Base-by-base conservation (phyloP, 2,329 filamentous ascomycete species). In the Colletotrichum liaoningense region DNA sequence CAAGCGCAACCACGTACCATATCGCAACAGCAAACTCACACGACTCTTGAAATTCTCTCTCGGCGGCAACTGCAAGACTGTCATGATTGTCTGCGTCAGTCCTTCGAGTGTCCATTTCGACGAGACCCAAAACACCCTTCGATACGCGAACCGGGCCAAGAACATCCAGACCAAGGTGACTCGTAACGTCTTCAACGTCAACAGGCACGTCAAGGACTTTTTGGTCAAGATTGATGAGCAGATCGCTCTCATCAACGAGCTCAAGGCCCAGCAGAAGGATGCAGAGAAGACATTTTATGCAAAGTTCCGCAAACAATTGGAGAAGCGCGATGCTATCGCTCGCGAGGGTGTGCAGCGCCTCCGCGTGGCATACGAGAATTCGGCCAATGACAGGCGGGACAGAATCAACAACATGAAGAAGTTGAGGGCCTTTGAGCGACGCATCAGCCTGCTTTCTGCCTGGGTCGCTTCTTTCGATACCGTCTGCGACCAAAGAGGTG, bases 141-240 rank as follows among this genome's bases (percentile, higher is more conserved):
- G 97, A 78, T 99, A 99, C 80, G 97, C 97, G 63, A 98, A 99
- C 83, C 90, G 97, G 77, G 97, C 97, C 72, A 99, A 99, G 90
- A 99, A 99, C 80, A 99, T 99, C 80, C 97, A 98, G 85, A 99
- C 97, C 72, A 99, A 99, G 88, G 95, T 98, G 70, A 98, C 97
- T n/a, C 92, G 95, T 79, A 99, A 99, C 80, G 95, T 98, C 28
- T 99, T 97, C 86, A 99, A 99, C 82, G 97, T 99, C 76, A 98
- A 99, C 82, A 93, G 97, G 74, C 97, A 99, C 84, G 97, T 99
- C 79, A 99, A 99, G 86, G 97, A 99, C 83, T 99, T 98, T 84
- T 85, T 99, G 81, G 97, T 98, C 86, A 98, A 98, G 88, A 99
- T 99, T 79, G 96, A 99, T 80, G 97, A 99, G 84, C 96, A 99